Percentiles rank a stretch among this genome's conserved stretches.
Evolutionary conservation across 176 grass and related monocot genomes (phyloP).

Genomic region (Stipa capillata): DNA sequence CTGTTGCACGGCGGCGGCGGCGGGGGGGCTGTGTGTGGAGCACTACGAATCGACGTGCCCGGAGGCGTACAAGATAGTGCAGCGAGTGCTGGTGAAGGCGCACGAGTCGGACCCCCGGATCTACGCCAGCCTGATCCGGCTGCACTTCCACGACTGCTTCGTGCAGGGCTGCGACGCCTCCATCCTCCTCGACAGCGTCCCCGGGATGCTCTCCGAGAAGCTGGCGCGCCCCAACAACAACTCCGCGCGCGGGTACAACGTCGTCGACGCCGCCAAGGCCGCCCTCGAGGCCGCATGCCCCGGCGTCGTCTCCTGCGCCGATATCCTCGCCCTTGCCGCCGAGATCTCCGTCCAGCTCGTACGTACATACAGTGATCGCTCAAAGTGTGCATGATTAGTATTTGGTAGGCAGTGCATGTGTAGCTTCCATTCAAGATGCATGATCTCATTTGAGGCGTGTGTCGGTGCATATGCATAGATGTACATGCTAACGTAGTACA

Average conservation of each 20-base stretch:
- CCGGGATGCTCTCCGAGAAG: constrained; percentile 49
- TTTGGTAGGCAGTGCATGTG: neutral
- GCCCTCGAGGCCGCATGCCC: constrained; percentile 63
- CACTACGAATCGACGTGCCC: constrained; percentile 66
- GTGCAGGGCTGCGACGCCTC: constrained; percentile 85
- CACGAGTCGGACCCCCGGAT: constrained; percentile 49
- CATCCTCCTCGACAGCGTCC: constrained; percentile 47
- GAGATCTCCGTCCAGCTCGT: constrained; percentile 69
- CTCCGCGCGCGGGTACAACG: constrained; percentile 44
- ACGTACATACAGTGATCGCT: neutral
- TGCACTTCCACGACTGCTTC: constrained; percentile 95
- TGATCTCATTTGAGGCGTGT: neutral
- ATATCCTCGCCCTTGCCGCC: constrained; percentile 75
- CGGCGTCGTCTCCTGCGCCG: constrained; percentile 76
- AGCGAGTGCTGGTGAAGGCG: constrained; percentile 37
- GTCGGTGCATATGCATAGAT: neutral
- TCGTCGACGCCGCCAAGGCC: constrained; percentile 60
- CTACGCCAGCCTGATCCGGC: constrained; percentile 63
- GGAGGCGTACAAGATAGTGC: constrained; percentile 42
- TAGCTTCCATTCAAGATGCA: neutral
- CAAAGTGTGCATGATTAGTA: neutral
- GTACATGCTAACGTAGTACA: neutral
- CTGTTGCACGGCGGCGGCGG: neutral
- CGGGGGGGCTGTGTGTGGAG: constrained; percentile 32
- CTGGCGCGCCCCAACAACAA: constrained; percentile 37